These are phyloP conservation scores for Skeletonema menzelii DNA, from an alignment of 108 stramenopile species.

Conservation along the genomic window DNA sequence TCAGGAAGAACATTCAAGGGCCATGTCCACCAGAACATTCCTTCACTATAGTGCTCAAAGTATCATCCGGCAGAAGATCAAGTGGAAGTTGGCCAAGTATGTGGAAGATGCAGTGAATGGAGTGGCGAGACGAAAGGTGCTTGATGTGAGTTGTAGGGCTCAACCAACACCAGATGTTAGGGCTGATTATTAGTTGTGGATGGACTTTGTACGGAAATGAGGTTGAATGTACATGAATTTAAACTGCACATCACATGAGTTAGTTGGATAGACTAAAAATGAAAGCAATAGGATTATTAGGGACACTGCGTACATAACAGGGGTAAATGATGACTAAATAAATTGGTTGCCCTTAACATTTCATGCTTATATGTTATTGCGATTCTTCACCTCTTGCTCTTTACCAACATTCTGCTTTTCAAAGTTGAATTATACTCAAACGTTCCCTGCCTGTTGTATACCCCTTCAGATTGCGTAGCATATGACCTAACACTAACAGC, in stretches of 20 bases:
- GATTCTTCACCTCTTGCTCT: too few species aligned
- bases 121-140: neutral
- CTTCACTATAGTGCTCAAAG: neutral
- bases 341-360: too few species aligned
- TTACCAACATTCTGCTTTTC: too few species aligned
- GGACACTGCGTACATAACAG: too few species aligned
- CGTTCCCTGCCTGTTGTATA: neutral
- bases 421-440: neutral
- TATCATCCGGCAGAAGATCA: conserved; percentile 7
- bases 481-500: neutral
- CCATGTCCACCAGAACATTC: neutral
- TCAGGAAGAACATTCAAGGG: neutral
- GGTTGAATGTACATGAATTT: too few species aligned
- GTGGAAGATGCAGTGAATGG: neutral
- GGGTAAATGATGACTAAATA: too few species aligned
- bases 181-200: too few species aligned
- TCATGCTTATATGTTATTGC: too few species aligned
- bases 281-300: too few species aligned
- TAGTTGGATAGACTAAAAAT: too few species aligned
- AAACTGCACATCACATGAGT: too few species aligned
- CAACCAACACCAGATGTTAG: neutral
- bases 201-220: too few species aligned
- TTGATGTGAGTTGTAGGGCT: neutral
- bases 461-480: neutral
- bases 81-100: conserved; percentile 1